A percentile compares a stretch with the other conserved stretches of the same genome.
These are phyloP conservation scores for Protostelium mycophagum DNA, from an alignment of 78 protist species.

Conservation along the genomic window DNA sequence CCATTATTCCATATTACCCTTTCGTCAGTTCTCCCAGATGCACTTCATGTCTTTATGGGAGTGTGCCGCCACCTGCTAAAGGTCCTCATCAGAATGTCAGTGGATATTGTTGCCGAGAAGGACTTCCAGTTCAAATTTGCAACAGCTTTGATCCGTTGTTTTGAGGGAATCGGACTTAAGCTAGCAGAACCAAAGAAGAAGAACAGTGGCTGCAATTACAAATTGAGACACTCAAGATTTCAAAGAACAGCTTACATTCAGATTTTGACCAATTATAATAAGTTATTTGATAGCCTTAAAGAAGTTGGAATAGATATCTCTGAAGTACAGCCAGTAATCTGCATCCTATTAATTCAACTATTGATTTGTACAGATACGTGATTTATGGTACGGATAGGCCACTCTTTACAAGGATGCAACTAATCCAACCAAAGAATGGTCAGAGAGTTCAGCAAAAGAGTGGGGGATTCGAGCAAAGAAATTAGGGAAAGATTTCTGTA, in stretches of 20 bases:
- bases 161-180: no score
- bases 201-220: no score
- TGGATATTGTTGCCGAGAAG: no score
- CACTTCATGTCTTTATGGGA: no score
- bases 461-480: background rate
- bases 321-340: background rate
- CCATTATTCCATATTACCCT: no score
- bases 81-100: no score
- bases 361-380: background rate
- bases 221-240: background rate
- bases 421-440: background rate
- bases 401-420: no score
- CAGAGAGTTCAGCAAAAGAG: background rate
- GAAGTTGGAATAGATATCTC: background rate
- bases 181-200: no score
- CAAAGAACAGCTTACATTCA: background rate
- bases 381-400: background rate
- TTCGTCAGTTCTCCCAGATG: no score
- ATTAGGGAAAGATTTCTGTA: background rate
- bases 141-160: background rate
- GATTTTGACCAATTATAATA: no score
- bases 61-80: no score
- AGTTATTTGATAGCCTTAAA: no score
- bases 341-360: background rate
- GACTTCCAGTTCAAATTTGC: background rate